Percentiles rank a stretch among this genome's conserved stretches.
Evolutionary conservation across 495 filamentous ascomycete genomes (phyloP).

Genomic region (Rusavskia elegans): DNA sequence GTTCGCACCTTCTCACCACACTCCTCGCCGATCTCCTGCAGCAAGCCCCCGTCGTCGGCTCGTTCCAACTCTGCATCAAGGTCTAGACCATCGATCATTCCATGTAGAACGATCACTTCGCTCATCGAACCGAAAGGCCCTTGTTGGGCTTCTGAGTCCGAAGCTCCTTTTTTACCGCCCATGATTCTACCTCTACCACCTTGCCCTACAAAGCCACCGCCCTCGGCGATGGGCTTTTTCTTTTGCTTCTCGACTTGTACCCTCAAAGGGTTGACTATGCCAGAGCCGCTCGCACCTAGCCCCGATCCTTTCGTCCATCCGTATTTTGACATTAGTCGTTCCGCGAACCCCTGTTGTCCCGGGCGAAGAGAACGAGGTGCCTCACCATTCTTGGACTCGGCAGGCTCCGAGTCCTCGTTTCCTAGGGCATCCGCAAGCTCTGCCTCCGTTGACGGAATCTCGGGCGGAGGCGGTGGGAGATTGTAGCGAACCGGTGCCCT

Average conservation of each 20-base stretch:
- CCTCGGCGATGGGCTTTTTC: slow-evolving; percentile 62
- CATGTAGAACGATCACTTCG: slow-evolving; percentile 58
- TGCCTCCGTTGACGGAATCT: slow-evolving; percentile 38
- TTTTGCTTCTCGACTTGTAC: slow-evolving; percentile 72
- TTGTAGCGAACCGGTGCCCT: slow-evolving; percentile 77
- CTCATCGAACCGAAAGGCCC: slow-evolving; percentile 61
- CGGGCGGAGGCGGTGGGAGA: slow-evolving; percentile 40
- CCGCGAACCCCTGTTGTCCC: slow-evolving; percentile 70
- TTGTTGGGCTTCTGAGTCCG: slow-evolving; percentile 27
- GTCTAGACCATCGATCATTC: slow-evolving; percentile 74
- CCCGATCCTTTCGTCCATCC: slow-evolving; percentile 84
- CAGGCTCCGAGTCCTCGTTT: slow-evolving; percentile 30
- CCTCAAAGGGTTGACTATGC: slow-evolving; percentile 67
- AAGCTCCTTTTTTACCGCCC: slow-evolving; percentile 40
- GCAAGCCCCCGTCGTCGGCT: slow-evolving; percentile 46
- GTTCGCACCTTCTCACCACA: slow-evolving; percentile 54
- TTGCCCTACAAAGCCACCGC: slow-evolving; percentile 56
- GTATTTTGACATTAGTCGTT: slow-evolving; percentile 71
- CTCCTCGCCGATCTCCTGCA: slow-evolving; percentile 90
- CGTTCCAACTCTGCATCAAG: slow-evolving; percentile 47
- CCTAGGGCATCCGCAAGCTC: slow-evolving; percentile 34
- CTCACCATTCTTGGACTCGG: slow-evolving; percentile 28
- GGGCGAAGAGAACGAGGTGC: slow-evolving; percentile 49
- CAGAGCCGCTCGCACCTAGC: slow-evolving; percentile 61
- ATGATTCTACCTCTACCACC: slow-evolving; percentile 68